Conservation (phyloP, 2,329 filamentous ascomycete species). For the Didymella exigua region DNA sequence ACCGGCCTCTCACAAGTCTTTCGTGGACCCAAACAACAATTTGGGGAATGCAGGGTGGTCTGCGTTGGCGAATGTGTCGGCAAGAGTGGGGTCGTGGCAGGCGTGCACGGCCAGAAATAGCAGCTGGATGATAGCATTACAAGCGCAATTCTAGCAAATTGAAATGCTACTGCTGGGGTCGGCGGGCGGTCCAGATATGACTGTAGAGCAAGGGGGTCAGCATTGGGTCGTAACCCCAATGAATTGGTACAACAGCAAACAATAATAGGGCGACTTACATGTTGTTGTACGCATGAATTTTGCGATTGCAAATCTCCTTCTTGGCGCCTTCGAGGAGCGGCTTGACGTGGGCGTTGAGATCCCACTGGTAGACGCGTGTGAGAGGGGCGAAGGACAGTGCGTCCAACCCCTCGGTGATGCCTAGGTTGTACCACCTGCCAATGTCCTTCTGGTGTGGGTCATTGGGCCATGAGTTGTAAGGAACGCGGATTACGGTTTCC, state of each 20-base stretch:
- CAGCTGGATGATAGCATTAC: constrained; percentile 22
- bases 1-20: neutral
- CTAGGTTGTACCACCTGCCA: constrained; percentile 83
- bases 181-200: constrained; percentile 56
- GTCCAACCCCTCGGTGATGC: constrained; percentile 73
- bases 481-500: constrained; percentile 70
- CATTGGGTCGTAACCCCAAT: constrained; percentile 27
- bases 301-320: constrained; percentile 70
- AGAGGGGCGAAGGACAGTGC: constrained; percentile 76
- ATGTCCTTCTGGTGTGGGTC: constrained; percentile 70
- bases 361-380: constrained; percentile 67
- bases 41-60: constrained; percentile 14
- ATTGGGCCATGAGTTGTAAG: constrained; percentile 74
- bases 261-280: constrained; percentile 63
- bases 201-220: constrained; percentile 46
- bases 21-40: constrained; percentile 16
- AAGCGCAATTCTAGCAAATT: constrained; percentile 15
- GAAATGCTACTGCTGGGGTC: constrained; percentile 48
- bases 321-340: constrained; percentile 67
- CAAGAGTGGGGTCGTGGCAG: constrained; percentile 19
- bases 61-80: constrained; percentile 11
- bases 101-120: constrained; percentile 19
- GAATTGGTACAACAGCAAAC: constrained; percentile 30
- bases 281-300: constrained; percentile 74
- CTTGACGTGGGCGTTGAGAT: constrained; percentile 63